Evolutionary conservation across 768 basidiomycete species (phyloP).

Genomic region (Tulasnella sp.): DNA sequence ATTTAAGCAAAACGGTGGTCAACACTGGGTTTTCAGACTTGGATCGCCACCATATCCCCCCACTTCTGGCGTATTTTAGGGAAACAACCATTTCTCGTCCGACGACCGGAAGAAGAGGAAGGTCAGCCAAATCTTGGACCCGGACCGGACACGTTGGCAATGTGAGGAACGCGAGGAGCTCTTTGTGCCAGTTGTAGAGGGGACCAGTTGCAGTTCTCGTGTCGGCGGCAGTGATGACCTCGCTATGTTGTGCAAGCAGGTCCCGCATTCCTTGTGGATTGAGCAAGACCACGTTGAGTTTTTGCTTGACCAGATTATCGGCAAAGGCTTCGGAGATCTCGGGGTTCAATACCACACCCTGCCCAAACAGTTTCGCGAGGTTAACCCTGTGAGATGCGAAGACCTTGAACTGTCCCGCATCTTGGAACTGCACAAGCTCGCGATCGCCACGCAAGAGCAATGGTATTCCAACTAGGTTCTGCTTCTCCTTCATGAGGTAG

Average conservation of each 20-base stretch:
- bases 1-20: neutral
- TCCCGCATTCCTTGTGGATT: neutral
- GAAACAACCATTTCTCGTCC: neutral
- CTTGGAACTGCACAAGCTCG: neutral
- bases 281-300: neutral
- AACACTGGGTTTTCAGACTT: neutral
- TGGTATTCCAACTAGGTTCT: neutral
- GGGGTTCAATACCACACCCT: neutral
- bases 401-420: neutral
- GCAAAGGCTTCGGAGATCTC: neutral
- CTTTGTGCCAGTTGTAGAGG: neutral
- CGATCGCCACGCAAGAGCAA: neutral
- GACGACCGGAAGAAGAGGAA: neutral
- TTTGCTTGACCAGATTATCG: neutral
- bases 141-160: neutral
- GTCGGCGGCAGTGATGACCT: neutral
- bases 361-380: neutral
- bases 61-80: neutral
- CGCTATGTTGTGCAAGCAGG: neutral
- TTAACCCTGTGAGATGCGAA: neutral
- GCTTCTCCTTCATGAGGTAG: neutral
- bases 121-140: neutral
- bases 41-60: neutral
- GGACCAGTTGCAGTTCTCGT: neutral
- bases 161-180: neutral